phyloP scores from a whole-genome alignment of 2,329 filamentous ascomycete genomes.

The Fusarium solani-melongenae region DNA sequence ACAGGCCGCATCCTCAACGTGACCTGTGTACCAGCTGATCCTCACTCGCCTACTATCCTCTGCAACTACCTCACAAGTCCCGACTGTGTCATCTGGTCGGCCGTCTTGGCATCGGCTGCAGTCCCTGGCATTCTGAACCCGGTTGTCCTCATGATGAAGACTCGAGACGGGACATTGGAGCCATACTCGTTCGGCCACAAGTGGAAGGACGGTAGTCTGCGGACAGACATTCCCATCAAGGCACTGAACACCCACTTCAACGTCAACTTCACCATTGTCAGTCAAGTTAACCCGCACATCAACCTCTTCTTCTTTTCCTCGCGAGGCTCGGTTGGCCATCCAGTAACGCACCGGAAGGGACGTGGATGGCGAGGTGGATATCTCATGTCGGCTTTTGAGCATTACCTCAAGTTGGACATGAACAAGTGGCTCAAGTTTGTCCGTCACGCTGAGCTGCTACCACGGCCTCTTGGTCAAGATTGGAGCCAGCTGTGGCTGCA shows the following conservation, averaged over 20 bases:
- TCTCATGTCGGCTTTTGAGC: slow-evolving; percentile 89
- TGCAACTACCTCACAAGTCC: slow-evolving; percentile 96
- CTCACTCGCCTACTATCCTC: slow-evolving; percentile 90
- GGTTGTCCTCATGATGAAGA: slow-evolving; percentile 93
- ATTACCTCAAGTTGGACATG: slow-evolving; percentile 95
- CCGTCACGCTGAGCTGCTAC: slow-evolving; percentile 89
- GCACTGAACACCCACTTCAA: slow-evolving; percentile 97
- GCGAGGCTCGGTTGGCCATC: slow-evolving; percentile 88
- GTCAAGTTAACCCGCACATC: slow-evolving; percentile 94
- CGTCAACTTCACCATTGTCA: slow-evolving; percentile 94
- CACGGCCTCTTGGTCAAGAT: slow-evolving; percentile 90
- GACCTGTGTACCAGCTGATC: slow-evolving; percentile 94
- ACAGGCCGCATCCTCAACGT: slow-evolving; percentile 97
- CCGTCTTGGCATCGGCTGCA: slow-evolving; percentile 92
- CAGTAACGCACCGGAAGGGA: slow-evolving; percentile 92
- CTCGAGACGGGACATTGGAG: slow-evolving; percentile 76
- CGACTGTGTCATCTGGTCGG: slow-evolving; percentile 98
- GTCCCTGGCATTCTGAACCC: slow-evolving; percentile 97
- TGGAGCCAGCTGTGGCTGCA: slow-evolving; percentile 98
- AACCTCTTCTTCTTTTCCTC: slow-evolving; percentile 99
- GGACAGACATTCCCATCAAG: slow-evolving; percentile 95
- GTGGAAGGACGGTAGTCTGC: slow-evolving; percentile 96
- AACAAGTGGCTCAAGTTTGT: slow-evolving; percentile 98
- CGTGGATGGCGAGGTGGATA: slow-evolving; percentile 97
- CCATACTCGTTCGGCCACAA: slow-evolving; percentile 98